Conservation (phyloP, 768 basidiomycete genomes). For the Kondoa subrosea region DNA sequence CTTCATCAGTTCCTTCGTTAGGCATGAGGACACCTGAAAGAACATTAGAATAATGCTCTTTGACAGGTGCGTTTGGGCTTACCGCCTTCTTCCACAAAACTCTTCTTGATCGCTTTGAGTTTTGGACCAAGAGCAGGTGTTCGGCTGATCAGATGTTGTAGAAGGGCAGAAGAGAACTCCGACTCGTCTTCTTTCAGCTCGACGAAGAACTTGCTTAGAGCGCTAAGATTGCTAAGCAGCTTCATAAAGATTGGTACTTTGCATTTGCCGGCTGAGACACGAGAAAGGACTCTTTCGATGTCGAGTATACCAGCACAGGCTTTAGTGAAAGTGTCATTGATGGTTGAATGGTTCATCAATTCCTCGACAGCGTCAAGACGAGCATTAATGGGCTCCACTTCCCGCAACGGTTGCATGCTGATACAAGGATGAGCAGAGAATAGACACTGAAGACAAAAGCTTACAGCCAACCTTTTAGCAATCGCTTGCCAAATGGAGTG, state of each 20-base stretch:
- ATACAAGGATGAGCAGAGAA: not conserved
- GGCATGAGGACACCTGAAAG: conserved; percentile 44
- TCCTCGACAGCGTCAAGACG: conserved; percentile 93
- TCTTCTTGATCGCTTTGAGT: not conserved
- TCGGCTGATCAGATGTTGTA: conserved; percentile 46
- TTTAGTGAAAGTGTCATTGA: conserved; percentile 56
- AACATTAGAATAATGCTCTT: conserved; percentile 34
- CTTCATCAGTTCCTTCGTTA: conserved; percentile 63
- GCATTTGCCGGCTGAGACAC: conserved; percentile 84
- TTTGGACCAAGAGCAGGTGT: not conserved
- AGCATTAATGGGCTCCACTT: conserved; percentile 68
- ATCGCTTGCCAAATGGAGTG: conserved; percentile 90
- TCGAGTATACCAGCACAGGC: conserved; percentile 73
- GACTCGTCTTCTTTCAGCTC: conserved; percentile 50
- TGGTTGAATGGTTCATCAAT: conserved; percentile 59
- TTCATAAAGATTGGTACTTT: conserved; percentile 60
- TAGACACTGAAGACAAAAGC: not conserved
- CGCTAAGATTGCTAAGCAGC: conserved; percentile 50
- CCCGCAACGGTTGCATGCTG: conserved; percentile 63
- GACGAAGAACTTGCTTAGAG: conserved; percentile 49
- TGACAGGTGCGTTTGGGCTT: conserved; percentile 38
- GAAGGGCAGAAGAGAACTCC: conserved; percentile 57
- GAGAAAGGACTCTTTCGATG: conserved; percentile 79
- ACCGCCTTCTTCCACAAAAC: conserved; percentile 20
- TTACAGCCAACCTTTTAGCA: conserved; percentile 82